phyloP scores from a whole-genome alignment of 2,329 filamentous ascomycete genomes.

The Tolypocladium cylindrosporum region DNA sequence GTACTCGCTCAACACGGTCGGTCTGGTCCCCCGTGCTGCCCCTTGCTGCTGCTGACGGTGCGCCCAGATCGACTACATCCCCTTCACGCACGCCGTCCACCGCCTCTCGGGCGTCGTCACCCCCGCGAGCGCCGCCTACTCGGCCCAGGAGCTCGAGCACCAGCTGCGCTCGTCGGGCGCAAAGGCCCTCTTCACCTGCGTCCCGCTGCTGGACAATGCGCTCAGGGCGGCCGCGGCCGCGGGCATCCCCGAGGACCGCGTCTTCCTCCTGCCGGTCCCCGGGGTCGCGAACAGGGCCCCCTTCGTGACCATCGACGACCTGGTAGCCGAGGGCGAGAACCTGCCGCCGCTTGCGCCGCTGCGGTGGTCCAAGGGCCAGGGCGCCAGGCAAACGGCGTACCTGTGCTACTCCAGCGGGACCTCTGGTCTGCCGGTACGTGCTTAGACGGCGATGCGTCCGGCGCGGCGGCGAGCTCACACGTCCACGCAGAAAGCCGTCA shows the following conservation, averaged over 20 bases:
- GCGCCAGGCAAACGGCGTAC: slow-evolving; percentile 59
- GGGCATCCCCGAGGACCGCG: slow-evolving; percentile 51
- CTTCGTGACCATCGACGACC: slow-evolving; percentile 56
- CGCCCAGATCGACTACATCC: slow-evolving; percentile 62
- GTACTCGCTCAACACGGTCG: slow-evolving; percentile 72
- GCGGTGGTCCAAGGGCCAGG: slow-evolving; percentile 54
- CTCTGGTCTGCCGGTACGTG: slow-evolving; percentile 59
- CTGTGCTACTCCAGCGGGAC: slow-evolving; percentile 76
- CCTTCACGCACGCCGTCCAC: slow-evolving; percentile 64
- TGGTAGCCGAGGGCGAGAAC: slow-evolving; percentile 50
- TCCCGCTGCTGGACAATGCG: slow-evolving; percentile 53
- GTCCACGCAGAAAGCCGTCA: slow-evolving; percentile 60
- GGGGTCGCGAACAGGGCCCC: slow-evolving; percentile 38
- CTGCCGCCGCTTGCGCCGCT: slow-evolving; percentile 44
- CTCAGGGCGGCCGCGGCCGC: slow-evolving; percentile 53
- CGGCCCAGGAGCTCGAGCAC: slow-evolving; percentile 57
- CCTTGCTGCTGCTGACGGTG: not conserved
- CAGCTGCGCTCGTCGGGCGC: slow-evolving; percentile 62
- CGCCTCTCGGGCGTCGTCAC: slow-evolving; percentile 64
- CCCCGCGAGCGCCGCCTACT: slow-evolving; percentile 68
- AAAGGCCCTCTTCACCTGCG: slow-evolving; percentile 62
- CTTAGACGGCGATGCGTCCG: not conserved
- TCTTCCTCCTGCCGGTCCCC: slow-evolving; percentile 63
- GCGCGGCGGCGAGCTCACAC: not conserved
- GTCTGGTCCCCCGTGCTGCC: slow-evolving; percentile 9